Evolutionary conservation across 306 rosid species (phyloP).

Genomic region (Calophaca sinica): DNA sequence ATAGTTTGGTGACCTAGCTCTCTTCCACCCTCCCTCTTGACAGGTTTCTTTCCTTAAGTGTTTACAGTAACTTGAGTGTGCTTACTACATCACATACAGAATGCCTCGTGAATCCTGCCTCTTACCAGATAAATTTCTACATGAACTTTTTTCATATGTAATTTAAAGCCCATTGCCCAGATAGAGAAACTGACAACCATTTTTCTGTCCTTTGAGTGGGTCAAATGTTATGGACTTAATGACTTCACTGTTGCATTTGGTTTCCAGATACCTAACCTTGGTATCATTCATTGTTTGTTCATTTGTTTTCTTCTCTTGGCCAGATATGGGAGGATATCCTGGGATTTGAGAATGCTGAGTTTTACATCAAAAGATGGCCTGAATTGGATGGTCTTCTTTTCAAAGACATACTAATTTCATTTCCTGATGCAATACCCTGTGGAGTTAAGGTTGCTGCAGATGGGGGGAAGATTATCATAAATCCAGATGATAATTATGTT

Average conservation of each 20-base stretch:
- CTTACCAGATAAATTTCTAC: constrained; percentile 17
- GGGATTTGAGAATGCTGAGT: constrained; percentile 99
- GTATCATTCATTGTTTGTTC: constrained; percentile 26
- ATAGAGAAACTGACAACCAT: constrained; percentile 8
- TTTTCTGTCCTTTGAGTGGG: constrained; percentile 25
- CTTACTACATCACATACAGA: constrained; percentile 21
- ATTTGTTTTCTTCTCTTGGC: constrained; percentile 53
- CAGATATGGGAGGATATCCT: constrained; percentile 99
- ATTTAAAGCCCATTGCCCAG: constrained; percentile 23
- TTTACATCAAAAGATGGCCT: constrained; percentile 97
- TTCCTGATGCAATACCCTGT: constrained; percentile 97
- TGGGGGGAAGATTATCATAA: constrained; percentile 80
- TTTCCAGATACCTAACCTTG: constrained; percentile 28
- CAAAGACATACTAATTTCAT: constrained; percentile 77
- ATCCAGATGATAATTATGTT: constrained; percentile 86
- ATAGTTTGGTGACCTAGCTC: constrained; percentile 30
- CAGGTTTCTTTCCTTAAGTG: constrained; percentile 13
- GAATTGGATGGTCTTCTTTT: constrained; percentile 73
- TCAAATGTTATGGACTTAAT: constrained; percentile 16
- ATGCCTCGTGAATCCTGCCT: constrained; percentile 3
- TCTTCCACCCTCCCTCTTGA: constrained; percentile 21
- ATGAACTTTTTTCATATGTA: constrained; percentile 20
- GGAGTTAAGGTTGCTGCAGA: constrained; percentile 93
- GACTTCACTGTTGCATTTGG: constrained; percentile 25
- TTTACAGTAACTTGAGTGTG: constrained; percentile 12